Evolutionary conservation across 495 filamentous ascomycete species (phyloP), one percentile per base, ranked within the genome.

Genomic region (Bryoglossum gracile): DNA sequence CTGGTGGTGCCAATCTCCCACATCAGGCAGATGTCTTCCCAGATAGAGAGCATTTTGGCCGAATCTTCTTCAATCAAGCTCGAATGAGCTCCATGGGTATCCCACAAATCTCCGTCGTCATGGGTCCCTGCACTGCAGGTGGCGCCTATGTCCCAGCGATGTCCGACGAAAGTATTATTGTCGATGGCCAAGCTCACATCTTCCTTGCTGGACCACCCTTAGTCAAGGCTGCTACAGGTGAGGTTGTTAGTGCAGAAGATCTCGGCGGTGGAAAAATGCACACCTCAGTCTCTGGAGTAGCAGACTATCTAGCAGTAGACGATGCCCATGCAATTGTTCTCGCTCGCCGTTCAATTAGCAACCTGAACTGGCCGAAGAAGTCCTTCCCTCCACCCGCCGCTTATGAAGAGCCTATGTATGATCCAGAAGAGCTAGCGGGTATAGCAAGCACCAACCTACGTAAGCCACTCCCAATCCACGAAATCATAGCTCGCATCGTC

Each of bases 1-100:
- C 89, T 0, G 92, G 92, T 38, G 92, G 92, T 56, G 92, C 89
- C 19, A 98, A 98, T 62, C 78, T 98, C 2, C 94, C 92, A 3
- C 84, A 97, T 56, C 92, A 98, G 65, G 84, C 91, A 3, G 89
- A 95, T 63, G 92, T 97, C 49, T 98, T 98, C 69, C 92, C 92
- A 1, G 92, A 98, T 61, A 75, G 80, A 28, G 88, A 96, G 11
- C 91, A 97, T 62, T 97, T 98, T 59, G 92, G 92, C 24, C 84
- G 94, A 46, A 95, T 97, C 55, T 98, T 98, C 74, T 98, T 84
- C 71, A 97, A 98, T 69, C 92, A 98, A 66, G 94, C 92, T n/a
- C 74, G 88, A 54, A 96, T 91, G 86, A 81, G 76, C 46, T 76
- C 86, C 6, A 63, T 80, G 17, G 86, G 87, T 8, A 95, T 97